Percentiles rank a stretch among this genome's conserved stretches.
Conservation (phyloP, 352 stramenopile species). For the Phytophthora pistaciae region DNA sequence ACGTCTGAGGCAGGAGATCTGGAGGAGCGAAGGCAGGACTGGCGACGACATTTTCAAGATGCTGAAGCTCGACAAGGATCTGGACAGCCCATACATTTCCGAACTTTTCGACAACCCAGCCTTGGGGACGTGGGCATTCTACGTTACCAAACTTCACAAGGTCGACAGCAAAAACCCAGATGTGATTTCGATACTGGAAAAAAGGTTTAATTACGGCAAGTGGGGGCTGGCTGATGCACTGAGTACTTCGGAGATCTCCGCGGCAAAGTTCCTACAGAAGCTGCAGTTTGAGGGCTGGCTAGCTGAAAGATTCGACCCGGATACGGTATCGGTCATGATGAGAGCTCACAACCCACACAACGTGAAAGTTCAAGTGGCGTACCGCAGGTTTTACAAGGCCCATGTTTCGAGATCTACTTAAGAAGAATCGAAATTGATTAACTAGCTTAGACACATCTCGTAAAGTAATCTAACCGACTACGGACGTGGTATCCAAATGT, state of each 20-base stretch:
- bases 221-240: not conserved
- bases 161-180: not conserved
- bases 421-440: no score
- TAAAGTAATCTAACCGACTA: no score
- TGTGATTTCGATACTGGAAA: not conserved
- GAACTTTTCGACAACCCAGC: not conserved
- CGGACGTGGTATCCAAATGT: no score
- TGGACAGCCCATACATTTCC: not conserved
- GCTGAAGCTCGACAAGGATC: not conserved
- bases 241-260: not conserved
- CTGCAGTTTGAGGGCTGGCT: no score
- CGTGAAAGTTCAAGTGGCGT: no score
- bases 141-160: not conserved
- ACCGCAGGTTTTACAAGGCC: no score
- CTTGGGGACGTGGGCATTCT: conserved; percentile 1
- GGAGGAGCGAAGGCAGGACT: conserved; percentile 6
- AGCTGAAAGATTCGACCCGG: no score
- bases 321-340: no score
- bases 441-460: no score
- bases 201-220: not conserved
- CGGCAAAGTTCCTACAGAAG: not conserved
- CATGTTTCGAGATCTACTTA: no score
- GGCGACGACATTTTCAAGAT: conserved; percentile 6
- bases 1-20: not conserved
- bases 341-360: no score